phyloP scores from a whole-genome alignment of 148 eudicot species.

The Amaranthus cruentus region DNA sequence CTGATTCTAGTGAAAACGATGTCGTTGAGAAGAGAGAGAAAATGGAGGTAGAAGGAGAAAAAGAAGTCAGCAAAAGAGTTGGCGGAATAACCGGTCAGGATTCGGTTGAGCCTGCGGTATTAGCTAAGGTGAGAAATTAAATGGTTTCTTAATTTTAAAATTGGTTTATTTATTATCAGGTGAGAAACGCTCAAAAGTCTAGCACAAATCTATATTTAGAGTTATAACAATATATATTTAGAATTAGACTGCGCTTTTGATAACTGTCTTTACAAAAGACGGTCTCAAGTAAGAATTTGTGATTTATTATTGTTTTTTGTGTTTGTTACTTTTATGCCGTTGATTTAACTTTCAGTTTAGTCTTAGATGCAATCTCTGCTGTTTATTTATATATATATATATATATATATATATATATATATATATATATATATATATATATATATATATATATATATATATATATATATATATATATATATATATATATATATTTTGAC shows the following conservation, averaged over 20 bases:
- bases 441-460: too few relatives aligned
- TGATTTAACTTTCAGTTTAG: conserved; percentile 20
- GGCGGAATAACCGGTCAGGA: conserved; percentile 29
- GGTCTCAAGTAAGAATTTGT: too few relatives aligned
- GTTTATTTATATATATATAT: neutral
- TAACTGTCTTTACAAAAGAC: too few relatives aligned
- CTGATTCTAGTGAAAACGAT: conserved; percentile 36
- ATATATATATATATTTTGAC: too few relatives aligned
- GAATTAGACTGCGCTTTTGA: too few relatives aligned
- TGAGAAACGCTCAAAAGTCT: too few relatives aligned
- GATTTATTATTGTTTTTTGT: neutral
- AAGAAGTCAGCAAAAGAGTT: conserved; percentile 23
- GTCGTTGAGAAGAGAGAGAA: conserved; percentile 32
- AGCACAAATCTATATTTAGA: too few relatives aligned
- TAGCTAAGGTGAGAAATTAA: conserved; percentile 29
- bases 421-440: too few relatives aligned
- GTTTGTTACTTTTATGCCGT: neutral
- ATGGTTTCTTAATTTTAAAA: neutral
- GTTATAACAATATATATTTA: too few relatives aligned
- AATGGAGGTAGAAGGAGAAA: conserved; percentile 8
- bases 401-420: too few relatives aligned
- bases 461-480: too few relatives aligned
- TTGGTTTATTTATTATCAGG: neutral
- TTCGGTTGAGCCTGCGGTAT: conserved; percentile 27
- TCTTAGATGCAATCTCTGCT: conserved; percentile 26